Conservation (phyloP, 345 rosid genomes). For the Theobroma cacao region DNA sequence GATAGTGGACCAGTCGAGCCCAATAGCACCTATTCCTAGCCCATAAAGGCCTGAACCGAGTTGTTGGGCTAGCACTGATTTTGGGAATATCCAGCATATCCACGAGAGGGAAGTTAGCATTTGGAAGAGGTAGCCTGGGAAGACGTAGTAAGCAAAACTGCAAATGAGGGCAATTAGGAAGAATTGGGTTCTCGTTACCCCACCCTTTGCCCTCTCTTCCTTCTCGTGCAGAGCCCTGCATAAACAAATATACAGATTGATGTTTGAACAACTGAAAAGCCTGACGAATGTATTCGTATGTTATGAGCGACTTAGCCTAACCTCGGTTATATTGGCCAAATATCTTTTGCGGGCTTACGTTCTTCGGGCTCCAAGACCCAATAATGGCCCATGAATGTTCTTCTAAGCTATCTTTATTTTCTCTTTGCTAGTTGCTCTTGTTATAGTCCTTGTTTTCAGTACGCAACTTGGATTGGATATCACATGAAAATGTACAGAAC, state of each 20-base stretch:
- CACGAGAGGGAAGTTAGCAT: conserved; percentile 90
- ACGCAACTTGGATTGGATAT: not conserved
- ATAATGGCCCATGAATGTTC: not conserved
- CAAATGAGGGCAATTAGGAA: conserved; percentile 74
- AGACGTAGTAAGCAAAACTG: conserved; percentile 85
- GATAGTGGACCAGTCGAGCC: conserved; percentile 92
- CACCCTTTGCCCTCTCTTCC: conserved; percentile 70
- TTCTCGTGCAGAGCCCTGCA: conserved; percentile 84
- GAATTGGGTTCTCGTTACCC: conserved; percentile 80
- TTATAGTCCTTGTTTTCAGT: not conserved
- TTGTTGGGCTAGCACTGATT: conserved; percentile 78
- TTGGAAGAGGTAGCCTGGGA: conserved; percentile 87
- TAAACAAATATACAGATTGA: not conserved
- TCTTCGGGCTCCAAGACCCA: not conserved
- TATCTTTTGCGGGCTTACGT: not conserved
- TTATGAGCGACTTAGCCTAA: not conserved
- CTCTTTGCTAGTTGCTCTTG: not conserved
- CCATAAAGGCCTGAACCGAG: conserved; percentile 95
- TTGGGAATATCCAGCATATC: conserved; percentile 88
- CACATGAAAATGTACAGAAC: not conserved
- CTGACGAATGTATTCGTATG: not conserved
- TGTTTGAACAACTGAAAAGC: not conserved
- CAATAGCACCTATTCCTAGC: conserved; percentile 71
- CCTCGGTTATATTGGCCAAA: not conserved
- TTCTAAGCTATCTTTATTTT: not conserved